Percentiles rank a stretch among this genome's conserved stretches.
phyloP scores from a whole-genome alignment of 2,329 filamentous ascomycete genomes.

The Paecilomyces formosus region DNA sequence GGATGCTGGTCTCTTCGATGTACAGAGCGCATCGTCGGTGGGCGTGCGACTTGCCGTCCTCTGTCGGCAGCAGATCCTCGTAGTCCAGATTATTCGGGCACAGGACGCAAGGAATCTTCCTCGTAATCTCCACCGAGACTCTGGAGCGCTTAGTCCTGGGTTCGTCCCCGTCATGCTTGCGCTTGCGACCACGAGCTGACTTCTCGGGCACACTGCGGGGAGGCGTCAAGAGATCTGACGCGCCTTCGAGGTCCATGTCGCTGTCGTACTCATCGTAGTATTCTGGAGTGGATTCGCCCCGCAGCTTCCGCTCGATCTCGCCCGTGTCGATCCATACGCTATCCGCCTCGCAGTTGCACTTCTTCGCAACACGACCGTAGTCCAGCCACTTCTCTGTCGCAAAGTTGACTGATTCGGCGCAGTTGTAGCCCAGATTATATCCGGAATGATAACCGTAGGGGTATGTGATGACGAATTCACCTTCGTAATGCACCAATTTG shows the following conservation, averaged over 20 bases:
- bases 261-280: constrained; percentile 47
- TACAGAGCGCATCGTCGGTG: constrained; percentile 87
- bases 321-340: constrained; percentile 98
- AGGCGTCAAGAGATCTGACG: constrained; percentile 68
- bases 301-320: constrained; percentile 88
- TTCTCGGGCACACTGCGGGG: constrained; percentile 67
- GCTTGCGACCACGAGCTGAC: constrained; percentile 59
- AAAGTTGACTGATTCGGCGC: constrained; percentile 97
- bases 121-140: constrained; percentile 62
- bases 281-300: constrained; percentile 64
- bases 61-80: constrained; percentile 75
- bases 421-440: constrained; percentile 97
- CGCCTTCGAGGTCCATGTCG: constrained; percentile 55
- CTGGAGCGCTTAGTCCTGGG: constrained; percentile 70
- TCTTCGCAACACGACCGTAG: constrained; percentile 91
- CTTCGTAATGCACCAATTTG: constrained; percentile 88
- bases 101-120: constrained; percentile 75
- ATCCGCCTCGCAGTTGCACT: constrained; percentile 93
- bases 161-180: constrained; percentile 52
- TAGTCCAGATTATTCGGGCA: constrained; percentile 85
- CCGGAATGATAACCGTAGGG: constrained; percentile 98
- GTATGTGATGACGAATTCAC: constrained; percentile 97
- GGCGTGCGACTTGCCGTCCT: constrained; percentile 71
- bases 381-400: constrained; percentile 91
- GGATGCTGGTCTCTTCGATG: constrained; percentile 85